These are phyloP conservation scores for Juglanconis juglandina DNA, from an alignment of 2,329 filamentous ascomycete genomes.

Conservation along the genomic window DNA sequence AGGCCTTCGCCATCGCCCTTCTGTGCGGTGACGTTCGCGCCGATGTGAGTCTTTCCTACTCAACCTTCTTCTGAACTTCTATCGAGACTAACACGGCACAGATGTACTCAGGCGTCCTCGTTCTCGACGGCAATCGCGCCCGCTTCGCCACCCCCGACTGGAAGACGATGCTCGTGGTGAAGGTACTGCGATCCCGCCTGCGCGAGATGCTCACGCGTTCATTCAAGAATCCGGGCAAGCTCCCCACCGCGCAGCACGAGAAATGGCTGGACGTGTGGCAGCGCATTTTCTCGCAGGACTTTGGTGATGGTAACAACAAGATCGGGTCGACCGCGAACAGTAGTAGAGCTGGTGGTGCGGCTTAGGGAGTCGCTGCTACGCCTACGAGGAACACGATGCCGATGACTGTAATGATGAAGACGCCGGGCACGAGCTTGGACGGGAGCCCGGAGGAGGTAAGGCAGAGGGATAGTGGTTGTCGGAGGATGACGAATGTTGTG, in stretches of 20 bases:
- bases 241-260: conserved; percentile 63
- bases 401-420: not conserved
- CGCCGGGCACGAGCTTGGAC: not conserved
- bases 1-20: conserved; percentile 78
- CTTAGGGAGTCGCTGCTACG: conserved; percentile 6
- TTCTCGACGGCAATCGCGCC: conserved; percentile 82
- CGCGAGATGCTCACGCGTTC: conserved; percentile 70
- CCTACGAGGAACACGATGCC: not conserved
- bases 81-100: conserved; percentile 30
- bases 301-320: conserved; percentile 24
- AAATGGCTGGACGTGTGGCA: conserved; percentile 75
- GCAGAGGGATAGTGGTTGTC: not conserved
- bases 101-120: conserved; percentile 82
- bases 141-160: conserved; percentile 82
- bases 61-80: not conserved
- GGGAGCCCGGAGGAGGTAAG: not conserved
- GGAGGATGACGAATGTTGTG: conserved; percentile 6
- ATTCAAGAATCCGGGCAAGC: conserved; percentile 65
- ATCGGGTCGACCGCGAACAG: not conserved
- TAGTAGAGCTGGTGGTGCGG: conserved; percentile 4
- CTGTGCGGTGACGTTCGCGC: conserved; percentile 87
- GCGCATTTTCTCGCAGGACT: conserved; percentile 60
- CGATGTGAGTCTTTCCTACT: conserved; percentile 53
- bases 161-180: conserved; percentile 88
- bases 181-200: conserved; percentile 69